Evolutionary conservation across 2,329 filamentous ascomycete genomes (phyloP).

Genomic region (Trichoderma arundinaceum): DNA sequence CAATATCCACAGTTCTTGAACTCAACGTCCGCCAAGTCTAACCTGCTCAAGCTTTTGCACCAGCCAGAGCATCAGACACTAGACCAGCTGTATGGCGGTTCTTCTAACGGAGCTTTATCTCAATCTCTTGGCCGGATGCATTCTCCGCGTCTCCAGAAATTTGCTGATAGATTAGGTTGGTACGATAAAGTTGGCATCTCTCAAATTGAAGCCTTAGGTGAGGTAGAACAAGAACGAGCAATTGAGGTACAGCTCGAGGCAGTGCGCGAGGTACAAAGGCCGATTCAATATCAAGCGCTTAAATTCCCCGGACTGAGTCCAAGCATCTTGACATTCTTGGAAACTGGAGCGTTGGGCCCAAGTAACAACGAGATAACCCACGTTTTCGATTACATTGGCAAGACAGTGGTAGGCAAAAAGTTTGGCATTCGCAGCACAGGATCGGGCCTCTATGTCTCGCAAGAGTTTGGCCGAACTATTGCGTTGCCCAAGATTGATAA

Average conservation of each 20-base stretch:
- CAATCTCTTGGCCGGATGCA: not conserved
- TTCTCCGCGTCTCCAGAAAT: not conserved
- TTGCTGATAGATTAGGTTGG: not conserved
- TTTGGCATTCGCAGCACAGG: constrained; percentile 34
- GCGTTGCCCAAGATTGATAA: not conserved
- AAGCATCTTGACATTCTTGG: constrained; percentile 53
- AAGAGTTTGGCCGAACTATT: constrained; percentile 35
- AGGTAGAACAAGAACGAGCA: constrained; percentile 65
- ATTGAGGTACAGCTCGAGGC: constrained; percentile 63
- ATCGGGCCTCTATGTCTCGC: constrained; percentile 46
- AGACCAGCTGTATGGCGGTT: constrained; percentile 60
- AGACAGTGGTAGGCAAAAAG: constrained; percentile 44
- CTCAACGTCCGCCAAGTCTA: constrained; percentile 42
- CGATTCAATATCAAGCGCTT: constrained; percentile 47
- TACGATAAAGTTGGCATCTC: not conserved
- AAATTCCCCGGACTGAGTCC: constrained; percentile 54
- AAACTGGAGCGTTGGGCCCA: constrained; percentile 46
- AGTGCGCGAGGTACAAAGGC: constrained; percentile 60
- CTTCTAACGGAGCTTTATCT: constrained; percentile 3
- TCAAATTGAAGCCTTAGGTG: constrained; percentile 58
- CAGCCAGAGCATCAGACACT: constrained; percentile 63
- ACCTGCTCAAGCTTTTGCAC: constrained; percentile 40
- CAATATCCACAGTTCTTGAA: constrained; percentile 51
- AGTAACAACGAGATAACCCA: constrained; percentile 25
- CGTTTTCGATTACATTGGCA: constrained; percentile 50